phyloP scores from a whole-genome alignment of 768 basidiomycete species.

The Mycena maculata region DNA sequence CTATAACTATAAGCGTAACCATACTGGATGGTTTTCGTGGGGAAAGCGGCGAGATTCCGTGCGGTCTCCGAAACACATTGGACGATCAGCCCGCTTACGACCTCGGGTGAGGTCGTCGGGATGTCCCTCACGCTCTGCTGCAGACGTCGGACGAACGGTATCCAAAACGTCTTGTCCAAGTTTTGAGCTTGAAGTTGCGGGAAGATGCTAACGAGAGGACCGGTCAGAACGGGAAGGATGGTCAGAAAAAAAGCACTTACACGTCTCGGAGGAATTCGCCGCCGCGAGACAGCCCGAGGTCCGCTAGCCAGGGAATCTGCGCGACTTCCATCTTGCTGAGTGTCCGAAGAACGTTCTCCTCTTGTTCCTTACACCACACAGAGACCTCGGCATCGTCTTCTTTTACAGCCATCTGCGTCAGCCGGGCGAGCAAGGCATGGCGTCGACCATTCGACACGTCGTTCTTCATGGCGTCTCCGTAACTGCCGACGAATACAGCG shows the following conservation, averaged over 20 bases:
- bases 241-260: conserved; percentile 9
- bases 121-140: background rate
- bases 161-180: conserved; percentile 15
- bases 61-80: conserved; percentile 15
- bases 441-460: conserved; percentile 25
- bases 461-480: conserved; percentile 1
- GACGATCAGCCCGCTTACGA: conserved; percentile 1
- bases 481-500: conserved; percentile 6
- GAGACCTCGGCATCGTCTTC: conserved; percentile 17
- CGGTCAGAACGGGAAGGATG: background rate
- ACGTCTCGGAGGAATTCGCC: conserved; percentile 19
- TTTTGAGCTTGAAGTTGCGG: conserved; percentile 12
- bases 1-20: no score
- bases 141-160: conserved; percentile 8
- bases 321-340: conserved; percentile 13
- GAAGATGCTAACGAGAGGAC: conserved; percentile 2
- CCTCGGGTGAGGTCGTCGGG: background rate
- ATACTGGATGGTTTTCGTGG: background rate
- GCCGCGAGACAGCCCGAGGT: conserved; percentile 11
- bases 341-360: background rate
- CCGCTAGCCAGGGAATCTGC: conserved; percentile 22
- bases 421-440: conserved; percentile 7
- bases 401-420: conserved; percentile 14
- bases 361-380: conserved; percentile 20
- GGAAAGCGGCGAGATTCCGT: conserved; percentile 18